Evolutionary conservation across 768 basidiomycete genomes (phyloP).

Genomic region (Hortiboletus flavorubellus): DNA sequence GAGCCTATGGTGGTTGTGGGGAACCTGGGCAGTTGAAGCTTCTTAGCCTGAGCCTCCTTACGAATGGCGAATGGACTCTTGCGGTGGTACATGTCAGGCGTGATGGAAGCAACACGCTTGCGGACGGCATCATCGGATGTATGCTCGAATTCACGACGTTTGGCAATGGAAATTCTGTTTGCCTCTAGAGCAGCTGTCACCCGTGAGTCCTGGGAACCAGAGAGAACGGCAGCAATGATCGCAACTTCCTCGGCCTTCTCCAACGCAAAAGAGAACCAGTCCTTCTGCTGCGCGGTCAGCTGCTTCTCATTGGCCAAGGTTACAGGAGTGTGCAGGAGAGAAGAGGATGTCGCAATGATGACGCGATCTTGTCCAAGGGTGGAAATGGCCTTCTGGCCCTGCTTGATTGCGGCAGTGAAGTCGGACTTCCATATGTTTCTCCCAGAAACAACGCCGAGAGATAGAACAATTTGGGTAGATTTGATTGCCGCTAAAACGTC

Average conservation of each 20-base stretch:
- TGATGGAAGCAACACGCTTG: slow-evolving; percentile 92
- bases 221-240: slow-evolving; percentile 78
- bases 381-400: slow-evolving; percentile 80
- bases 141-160: slow-evolving; percentile 92
- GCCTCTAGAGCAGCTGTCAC: slow-evolving; percentile 76
- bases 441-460: slow-evolving; percentile 94
- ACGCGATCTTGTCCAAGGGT: slow-evolving; percentile 84
- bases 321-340: slow-evolving; percentile 97
- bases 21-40: slow-evolving; percentile 92
- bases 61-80: slow-evolving; percentile 86
- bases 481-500: slow-evolving; percentile 80
- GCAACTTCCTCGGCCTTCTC: slow-evolving; percentile 95
- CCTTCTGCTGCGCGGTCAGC: slow-evolving; percentile 83
- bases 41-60: slow-evolving; percentile 83
- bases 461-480: slow-evolving; percentile 74
- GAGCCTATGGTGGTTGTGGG: slow-evolving; percentile 98
- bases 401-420: slow-evolving; percentile 76
- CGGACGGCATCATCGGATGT: slow-evolving; percentile 93
- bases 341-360: slow-evolving; percentile 93
- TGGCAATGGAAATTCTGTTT: slow-evolving; percentile 87
- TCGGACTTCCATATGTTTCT: slow-evolving; percentile 99
- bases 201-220: slow-evolving; percentile 75
- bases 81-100: slow-evolving; percentile 79
- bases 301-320: slow-evolving; percentile 91
- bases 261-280: slow-evolving; percentile 98